These are phyloP conservation scores for Trypanosoma vivax DNA, from an alignment of 208 protist genomes.

Conservation along the genomic window DNA sequence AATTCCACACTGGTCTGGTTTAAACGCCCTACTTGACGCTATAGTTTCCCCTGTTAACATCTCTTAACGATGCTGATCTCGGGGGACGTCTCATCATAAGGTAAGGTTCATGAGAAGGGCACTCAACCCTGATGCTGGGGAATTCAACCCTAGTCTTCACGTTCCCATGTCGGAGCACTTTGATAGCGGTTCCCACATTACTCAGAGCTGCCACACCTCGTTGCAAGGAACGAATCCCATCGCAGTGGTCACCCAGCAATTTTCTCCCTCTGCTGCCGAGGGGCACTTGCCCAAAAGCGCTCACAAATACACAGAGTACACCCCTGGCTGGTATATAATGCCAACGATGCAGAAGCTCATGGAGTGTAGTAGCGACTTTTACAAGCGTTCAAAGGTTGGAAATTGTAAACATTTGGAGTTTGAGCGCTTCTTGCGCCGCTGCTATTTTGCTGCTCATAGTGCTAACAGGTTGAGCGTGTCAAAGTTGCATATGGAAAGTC, in stretches of 20 bases:
- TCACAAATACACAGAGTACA: no score
- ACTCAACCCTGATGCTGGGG: constrained; percentile 17
- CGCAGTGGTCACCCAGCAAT: no score
- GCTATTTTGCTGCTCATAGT: constrained; percentile 11
- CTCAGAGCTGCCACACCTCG: not conserved
- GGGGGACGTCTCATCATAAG: not conserved
- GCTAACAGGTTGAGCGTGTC: constrained; percentile 14
- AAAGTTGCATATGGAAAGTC: not conserved
- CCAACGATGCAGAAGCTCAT: constrained; percentile 4
- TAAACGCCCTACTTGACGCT: no score
- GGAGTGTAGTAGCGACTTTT: constrained; percentile 14
- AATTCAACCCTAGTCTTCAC: constrained; percentile 4
- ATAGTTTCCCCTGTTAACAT: no score
- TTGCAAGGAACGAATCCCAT: not conserved
- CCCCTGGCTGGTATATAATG: constrained; percentile 1
- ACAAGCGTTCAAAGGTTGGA: not conserved
- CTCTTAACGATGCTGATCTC: not conserved
- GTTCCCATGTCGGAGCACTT: not conserved
- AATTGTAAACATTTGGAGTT: constrained; percentile 17
- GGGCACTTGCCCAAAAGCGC: no score
- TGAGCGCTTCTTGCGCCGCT: constrained; percentile 13
- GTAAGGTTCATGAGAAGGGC: constrained; percentile 10
- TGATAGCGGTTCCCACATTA: no score
- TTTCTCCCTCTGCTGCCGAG: not conserved
- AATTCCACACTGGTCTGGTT: no score